These are phyloP conservation scores for Harringtonia aguacate DNA, from an alignment of 2,329 filamentous ascomycete species.

Conservation along the genomic window DNA sequence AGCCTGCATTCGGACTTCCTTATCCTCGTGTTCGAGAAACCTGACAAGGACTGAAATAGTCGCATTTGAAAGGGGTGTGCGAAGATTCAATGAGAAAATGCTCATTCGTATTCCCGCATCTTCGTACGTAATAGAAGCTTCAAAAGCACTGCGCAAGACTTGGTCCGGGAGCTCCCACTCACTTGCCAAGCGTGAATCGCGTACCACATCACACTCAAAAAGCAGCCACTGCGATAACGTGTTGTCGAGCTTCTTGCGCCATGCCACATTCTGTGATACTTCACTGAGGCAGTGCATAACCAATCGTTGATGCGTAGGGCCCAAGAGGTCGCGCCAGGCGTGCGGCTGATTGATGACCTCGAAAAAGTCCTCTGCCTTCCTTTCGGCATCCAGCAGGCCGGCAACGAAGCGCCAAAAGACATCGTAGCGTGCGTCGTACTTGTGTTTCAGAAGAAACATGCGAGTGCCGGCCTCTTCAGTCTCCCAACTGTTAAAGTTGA, in stretches of 20 bases:
- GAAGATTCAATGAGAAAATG: no score
- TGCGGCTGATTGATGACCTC: conserved; percentile 15
- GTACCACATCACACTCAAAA: no score
- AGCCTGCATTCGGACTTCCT: not conserved
- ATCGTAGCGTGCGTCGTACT: conserved; percentile 24
- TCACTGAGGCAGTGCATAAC: conserved; percentile 27
- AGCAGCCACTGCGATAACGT: conserved; percentile 12
- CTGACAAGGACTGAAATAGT: not conserved
- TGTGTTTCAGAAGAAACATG: no score
- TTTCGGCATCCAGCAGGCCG: conserved; percentile 21
- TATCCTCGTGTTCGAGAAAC: not conserved
- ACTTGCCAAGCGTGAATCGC: no score
- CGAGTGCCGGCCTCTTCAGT: conserved; percentile 21
- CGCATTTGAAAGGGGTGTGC: no score
- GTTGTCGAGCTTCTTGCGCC: conserved; percentile 10
- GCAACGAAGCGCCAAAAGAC: conserved; percentile 31
- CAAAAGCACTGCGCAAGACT: no score
- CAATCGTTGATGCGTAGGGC: conserved; percentile 24
- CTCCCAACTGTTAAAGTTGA: conserved; percentile 17
- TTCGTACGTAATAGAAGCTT: no score
- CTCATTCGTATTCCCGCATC: no score
- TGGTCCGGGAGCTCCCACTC: no score
- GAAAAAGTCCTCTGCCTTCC: conserved; percentile 16
- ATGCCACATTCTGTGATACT: conserved; percentile 7
- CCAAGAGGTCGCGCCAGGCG: conserved; percentile 24